These are phyloP conservation scores for Tetracladium setigerum DNA, from an alignment of 495 filamentous ascomycete species.

Conservation along the genomic window DNA sequence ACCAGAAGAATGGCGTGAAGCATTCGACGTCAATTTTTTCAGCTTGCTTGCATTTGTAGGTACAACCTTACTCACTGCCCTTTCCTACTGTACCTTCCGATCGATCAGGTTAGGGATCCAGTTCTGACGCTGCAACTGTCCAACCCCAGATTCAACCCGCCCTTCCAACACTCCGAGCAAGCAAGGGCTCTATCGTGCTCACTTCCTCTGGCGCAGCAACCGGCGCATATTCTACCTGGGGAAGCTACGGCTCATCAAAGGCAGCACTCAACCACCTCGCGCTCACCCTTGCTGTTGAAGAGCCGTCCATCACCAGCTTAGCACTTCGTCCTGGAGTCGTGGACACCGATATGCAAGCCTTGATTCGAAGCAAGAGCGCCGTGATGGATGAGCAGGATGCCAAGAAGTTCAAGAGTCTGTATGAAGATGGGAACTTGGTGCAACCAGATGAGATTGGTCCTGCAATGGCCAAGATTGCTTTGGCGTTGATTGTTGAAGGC, in stretches of 20 bases:
- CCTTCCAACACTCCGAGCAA: constrained; percentile 61
- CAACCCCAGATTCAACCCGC: constrained; percentile 57
- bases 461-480: constrained; percentile 73
- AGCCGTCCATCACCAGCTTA: constrained; percentile 65
- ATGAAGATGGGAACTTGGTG: constrained; percentile 61
- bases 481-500: constrained; percentile 41
- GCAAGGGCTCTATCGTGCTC: constrained; percentile 64
- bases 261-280: constrained; percentile 82
- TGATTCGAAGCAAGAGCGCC: constrained; percentile 62
- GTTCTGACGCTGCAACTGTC: not conserved
- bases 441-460: constrained; percentile 77
- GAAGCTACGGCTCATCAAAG: constrained; percentile 75
- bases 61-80: constrained; percentile 3
- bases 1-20: constrained; percentile 63
- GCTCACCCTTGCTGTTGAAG: constrained; percentile 65
- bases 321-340: constrained; percentile 75
- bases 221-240: constrained; percentile 65
- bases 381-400: constrained; percentile 59
- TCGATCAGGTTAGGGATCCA: constrained; percentile 5
- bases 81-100: not conserved
- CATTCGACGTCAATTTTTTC: constrained; percentile 80
- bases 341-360: constrained; percentile 89
- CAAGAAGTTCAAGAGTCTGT: constrained; percentile 59
- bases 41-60: constrained; percentile 70
- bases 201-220: constrained; percentile 69